Base-by-base conservation (phyloP, 495 filamentous ascomycete genomes). In the Podospora pseudopauciseta region DNA sequence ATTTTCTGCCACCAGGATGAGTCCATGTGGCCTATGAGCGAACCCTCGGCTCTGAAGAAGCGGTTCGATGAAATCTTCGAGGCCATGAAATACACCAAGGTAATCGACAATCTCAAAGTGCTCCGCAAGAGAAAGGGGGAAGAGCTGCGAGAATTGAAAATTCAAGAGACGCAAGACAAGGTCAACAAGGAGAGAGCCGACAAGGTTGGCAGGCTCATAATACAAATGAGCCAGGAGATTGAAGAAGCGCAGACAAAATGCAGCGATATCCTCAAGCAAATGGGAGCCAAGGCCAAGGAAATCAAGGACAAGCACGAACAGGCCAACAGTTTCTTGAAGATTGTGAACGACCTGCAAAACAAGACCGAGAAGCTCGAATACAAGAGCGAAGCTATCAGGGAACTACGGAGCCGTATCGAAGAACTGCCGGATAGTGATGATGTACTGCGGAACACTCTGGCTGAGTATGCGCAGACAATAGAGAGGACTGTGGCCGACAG, bases 1-100 rank as follows among this genome's bases (percentile, higher is more conserved):
- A 97, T 99, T 71, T 99, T 99, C 79, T 99, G 95, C 76, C 95
- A 99, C 76, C 95, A 99, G 72, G 95, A 99, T 70, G 95, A 99
- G 68, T 97, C 94, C 65, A 77, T 98, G 59, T 99, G 95, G 95
- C 95, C 95, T 15, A 93, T 99, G 91, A 97, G 93, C 72, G 92
- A 96, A 73, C 92, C 94, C 0, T 77, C 82, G 0, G 85, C 85
- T 4, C 81, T 99, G 27, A 99, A 99, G 79, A 94, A 95, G 80
- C 88, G 86, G 53, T 99, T 99, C 65, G 95, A 99, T 74, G 93
- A 97, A 73, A 98, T 99, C 26, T 99, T 99, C 73, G 96, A 98
- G 77, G 95, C 95, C 6, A 80, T 90, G 79, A 97, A 96, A 75
- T 99, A 97, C 80, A 96, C 93, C 57, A 97, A 97, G 73, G 95